phyloP scores from a whole-genome alignment of 129 eudicot species.

The Ambrosia trifida region DNA sequence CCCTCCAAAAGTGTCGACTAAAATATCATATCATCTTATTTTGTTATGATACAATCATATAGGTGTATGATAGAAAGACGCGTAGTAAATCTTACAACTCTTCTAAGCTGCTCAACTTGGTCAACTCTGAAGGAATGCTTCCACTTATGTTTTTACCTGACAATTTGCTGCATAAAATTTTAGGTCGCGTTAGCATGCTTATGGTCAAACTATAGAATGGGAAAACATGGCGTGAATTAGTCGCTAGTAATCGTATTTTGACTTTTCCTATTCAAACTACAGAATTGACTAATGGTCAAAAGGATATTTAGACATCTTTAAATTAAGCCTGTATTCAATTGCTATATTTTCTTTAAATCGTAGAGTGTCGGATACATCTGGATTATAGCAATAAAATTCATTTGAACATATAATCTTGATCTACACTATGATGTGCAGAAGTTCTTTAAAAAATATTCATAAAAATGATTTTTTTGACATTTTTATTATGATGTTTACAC shows the following conservation, averaged over 20 bases:
- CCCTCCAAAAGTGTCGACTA: no score
- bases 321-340: background rate
- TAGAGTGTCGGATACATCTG: background rate
- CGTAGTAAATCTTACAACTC: slow-evolving; percentile 66
- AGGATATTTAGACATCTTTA: background rate
- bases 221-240: background rate
- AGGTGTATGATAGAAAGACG: background rate
- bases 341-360: background rate
- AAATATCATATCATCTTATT: background rate
- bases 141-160: slow-evolving; percentile 76
- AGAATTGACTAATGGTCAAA: slow-evolving; percentile 3
- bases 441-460: slow-evolving; percentile 63
- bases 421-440: slow-evolving; percentile 36
- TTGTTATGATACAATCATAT: background rate
- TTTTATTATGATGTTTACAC: slow-evolving; percentile 31
- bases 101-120: slow-evolving; percentile 65
- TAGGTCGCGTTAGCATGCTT: slow-evolving; percentile 19
- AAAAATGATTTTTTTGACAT: slow-evolving; percentile 48
- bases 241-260: background rate
- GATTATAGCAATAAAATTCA: slow-evolving; percentile 40
- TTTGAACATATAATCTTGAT: slow-evolving; percentile 34
- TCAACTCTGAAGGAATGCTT: slow-evolving; percentile 69
- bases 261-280: slow-evolving; percentile 4
- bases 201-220: background rate
- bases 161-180: slow-evolving; percentile 55